Conservation (phyloP, 345 rosid genomes). For the Camelina sativa region DNA sequence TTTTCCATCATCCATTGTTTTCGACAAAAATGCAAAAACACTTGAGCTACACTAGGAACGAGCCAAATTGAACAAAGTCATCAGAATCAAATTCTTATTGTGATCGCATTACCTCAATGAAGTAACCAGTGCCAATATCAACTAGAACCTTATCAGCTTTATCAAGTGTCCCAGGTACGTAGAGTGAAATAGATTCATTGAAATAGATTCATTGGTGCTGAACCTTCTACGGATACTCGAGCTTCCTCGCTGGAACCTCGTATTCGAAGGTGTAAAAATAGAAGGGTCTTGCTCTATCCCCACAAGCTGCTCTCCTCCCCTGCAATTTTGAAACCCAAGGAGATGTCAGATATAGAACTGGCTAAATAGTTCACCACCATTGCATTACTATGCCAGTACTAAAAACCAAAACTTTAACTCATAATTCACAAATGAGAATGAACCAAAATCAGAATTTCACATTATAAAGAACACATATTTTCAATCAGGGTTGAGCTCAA, state of each 20-base stretch:
- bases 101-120: conserved; percentile 70
- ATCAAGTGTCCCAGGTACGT: conserved; percentile 85
- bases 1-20: conserved; percentile 89
- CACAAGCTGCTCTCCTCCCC: conserved; percentile 96
- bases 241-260: conserved; percentile 97
- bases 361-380: not conserved
- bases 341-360: not conserved
- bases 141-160: conserved; percentile 81
- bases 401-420: not conserved
- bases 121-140: conserved; percentile 97
- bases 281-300: conserved; percentile 92
- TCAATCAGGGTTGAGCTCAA: not conserved
- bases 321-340: conserved; percentile 36
- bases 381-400: no score
- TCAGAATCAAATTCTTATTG: not conserved
- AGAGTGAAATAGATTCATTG: conserved; percentile 86
- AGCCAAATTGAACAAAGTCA: not conserved
- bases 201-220: conserved; percentile 71
- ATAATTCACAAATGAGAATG: no score
- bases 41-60: conserved; percentile 9
- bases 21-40: conserved; percentile 49
- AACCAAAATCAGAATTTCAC: not conserved
- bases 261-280: conserved; percentile 87
- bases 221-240: conserved; percentile 88
- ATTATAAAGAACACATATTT: conserved; percentile 25